These are phyloP conservation scores for Calonectria honghensis DNA, from an alignment of 2,329 filamentous ascomycete species.

Conservation along the genomic window DNA sequence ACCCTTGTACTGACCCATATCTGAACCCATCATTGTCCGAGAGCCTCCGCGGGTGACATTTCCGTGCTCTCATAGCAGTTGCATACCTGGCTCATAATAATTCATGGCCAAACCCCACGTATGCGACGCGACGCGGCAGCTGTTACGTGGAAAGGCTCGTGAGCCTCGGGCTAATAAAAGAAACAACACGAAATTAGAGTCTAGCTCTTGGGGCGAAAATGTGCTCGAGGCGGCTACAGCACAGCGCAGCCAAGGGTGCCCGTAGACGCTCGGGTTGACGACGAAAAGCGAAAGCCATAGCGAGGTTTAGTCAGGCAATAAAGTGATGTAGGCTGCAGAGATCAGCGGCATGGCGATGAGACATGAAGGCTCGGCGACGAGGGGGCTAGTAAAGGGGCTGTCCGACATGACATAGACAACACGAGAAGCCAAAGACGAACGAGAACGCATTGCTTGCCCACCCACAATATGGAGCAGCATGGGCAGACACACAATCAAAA, in stretches of 20 bases:
- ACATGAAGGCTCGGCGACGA: slow-evolving; percentile 22
- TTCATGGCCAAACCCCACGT: slow-evolving; percentile 1
- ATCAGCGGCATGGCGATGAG: slow-evolving; percentile 33
- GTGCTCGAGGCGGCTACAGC: slow-evolving; percentile 4
- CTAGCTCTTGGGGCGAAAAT: not conserved
- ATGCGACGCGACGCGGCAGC: slow-evolving; percentile 5
- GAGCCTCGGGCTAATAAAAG: slow-evolving; percentile 5
- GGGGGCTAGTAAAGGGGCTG: slow-evolving; percentile 29
- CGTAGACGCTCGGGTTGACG: slow-evolving; percentile 3
- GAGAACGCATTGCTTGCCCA: slow-evolving; percentile 21
- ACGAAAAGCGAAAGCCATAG: slow-evolving; percentile 1
- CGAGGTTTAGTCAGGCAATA: not conserved
- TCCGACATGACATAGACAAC: slow-evolving; percentile 27
- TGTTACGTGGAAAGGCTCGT: slow-evolving; percentile 6
- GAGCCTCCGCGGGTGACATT: slow-evolving; percentile 21
- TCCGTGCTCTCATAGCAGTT: not conserved
- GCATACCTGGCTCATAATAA: not conserved
- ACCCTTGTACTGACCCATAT: slow-evolving; percentile 25
- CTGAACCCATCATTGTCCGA: slow-evolving; percentile 24
- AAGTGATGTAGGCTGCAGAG: slow-evolving; percentile 30
- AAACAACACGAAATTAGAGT: not conserved
- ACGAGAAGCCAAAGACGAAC: slow-evolving; percentile 28
- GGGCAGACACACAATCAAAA: slow-evolving; percentile 47
- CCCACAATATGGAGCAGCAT: slow-evolving; percentile 45
- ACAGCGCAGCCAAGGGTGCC: slow-evolving; percentile 7